phyloP scores from a whole-genome alignment of 2,329 filamentous ascomycete species.

The Zasmidium angulare region DNA sequence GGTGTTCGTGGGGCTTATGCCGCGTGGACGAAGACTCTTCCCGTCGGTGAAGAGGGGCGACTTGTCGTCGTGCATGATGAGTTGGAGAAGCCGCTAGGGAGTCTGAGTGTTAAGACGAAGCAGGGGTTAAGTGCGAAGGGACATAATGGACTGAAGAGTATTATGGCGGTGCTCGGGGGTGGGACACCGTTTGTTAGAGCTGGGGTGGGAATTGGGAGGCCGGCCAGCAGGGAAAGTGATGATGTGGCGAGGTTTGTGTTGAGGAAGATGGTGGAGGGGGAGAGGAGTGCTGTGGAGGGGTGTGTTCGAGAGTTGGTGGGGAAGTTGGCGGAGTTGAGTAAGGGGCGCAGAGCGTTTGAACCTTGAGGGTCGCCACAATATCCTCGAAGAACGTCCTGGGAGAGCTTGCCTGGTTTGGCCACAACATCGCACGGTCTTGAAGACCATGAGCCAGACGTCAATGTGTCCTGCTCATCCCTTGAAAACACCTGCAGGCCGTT shows the following conservation, averaged over 20 bases:
- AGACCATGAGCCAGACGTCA: no score
- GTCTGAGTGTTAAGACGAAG: constrained; percentile 58
- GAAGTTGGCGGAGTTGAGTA: constrained; percentile 39
- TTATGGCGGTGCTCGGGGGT: constrained; percentile 66
- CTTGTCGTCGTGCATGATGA: constrained; percentile 89
- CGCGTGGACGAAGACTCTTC: constrained; percentile 43
- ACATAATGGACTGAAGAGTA: constrained; percentile 49
- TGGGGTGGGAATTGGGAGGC: constrained; percentile 84
- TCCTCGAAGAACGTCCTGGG: no score
- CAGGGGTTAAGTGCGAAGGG: constrained; percentile 52
- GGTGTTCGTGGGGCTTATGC: constrained; percentile 68
- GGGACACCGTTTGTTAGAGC: constrained; percentile 74
- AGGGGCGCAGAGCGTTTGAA: no score
- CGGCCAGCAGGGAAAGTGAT: constrained; percentile 63
- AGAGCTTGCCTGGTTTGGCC: no score
- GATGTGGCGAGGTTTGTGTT: constrained; percentile 79
- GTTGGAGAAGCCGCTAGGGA: constrained; percentile 70
- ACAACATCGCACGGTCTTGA: no score
- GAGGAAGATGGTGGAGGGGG: constrained; percentile 58
- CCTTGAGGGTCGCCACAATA: no score
- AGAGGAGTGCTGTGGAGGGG: constrained; percentile 43
- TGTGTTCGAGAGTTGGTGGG: constrained; percentile 33
- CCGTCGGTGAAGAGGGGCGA: constrained; percentile 41
- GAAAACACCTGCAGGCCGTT: no score
- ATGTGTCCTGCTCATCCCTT: no score